A percentile compares a stretch with the other conserved stretches of the same genome.
These are phyloP conservation scores for Ensete glaucum DNA, from an alignment of 176 grass and related monocot species.

Conservation along the genomic window DNA sequence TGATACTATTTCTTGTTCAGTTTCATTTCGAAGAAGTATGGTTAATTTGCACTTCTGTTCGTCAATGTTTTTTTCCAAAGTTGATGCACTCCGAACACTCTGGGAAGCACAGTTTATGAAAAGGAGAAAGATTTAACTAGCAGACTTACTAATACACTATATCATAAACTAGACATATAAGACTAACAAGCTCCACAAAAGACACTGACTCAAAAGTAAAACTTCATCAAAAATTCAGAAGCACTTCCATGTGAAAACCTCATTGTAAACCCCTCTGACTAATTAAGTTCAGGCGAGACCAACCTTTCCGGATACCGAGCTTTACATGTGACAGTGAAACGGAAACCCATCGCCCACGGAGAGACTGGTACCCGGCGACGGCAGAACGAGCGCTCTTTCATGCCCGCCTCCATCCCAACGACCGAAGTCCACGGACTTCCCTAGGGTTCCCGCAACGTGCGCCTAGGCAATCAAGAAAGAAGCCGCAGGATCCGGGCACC, in stretches of 20 bases:
- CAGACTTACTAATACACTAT: neutral
- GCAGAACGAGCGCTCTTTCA: conserved; percentile 16
- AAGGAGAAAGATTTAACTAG: neutral
- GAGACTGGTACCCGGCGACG: conserved; percentile 14
- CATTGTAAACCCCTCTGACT: neutral
- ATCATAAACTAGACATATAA: neutral
- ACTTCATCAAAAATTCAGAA: neutral
- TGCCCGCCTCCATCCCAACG: conserved; percentile 31
- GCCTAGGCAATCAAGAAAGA: too few relatives aligned
- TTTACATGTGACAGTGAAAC: conserved; percentile 40
- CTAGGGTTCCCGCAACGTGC: neutral
- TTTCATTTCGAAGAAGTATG: conserved; percentile 62
- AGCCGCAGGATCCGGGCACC: too few relatives aligned
- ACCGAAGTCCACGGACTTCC: conserved; percentile 17
- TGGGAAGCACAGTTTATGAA: neutral
- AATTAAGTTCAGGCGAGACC: neutral
- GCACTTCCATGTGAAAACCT: neutral
- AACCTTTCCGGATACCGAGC: conserved; percentile 26
- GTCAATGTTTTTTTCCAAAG: conserved; percentile 69
- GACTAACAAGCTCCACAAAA: neutral
- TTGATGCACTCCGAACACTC: conserved; percentile 47
- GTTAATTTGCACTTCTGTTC: conserved; percentile 91
- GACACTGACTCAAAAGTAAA: neutral
- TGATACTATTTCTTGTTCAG: conserved; percentile 76
- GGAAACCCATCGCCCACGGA: conserved; percentile 16